Evolutionary conservation across 345 rosid genomes (phyloP).

Genomic region (Chamaenerion angustifolium): DNA sequence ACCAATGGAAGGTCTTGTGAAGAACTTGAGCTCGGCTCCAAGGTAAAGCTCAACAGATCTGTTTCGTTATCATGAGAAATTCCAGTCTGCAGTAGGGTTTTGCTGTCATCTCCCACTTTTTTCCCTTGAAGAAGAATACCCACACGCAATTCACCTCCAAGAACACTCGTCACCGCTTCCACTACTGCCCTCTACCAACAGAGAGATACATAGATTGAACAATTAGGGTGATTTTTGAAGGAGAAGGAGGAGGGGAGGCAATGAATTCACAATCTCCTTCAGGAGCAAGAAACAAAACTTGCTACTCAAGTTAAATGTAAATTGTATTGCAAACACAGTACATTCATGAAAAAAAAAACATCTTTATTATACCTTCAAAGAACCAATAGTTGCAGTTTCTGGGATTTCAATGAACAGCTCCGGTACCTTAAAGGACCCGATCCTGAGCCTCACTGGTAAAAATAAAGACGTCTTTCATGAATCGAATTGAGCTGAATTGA

Average conservation of each 20-base stretch:
- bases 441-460: constrained; percentile 70
- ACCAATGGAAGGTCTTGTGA: constrained; percentile 7
- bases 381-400: constrained; percentile 66
- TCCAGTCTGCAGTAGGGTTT: constrained; percentile 68
- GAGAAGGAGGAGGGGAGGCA: background rate
- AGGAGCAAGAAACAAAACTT: too few relatives aligned
- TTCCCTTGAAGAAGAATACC: constrained; percentile 80
- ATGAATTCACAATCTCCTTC: too few relatives aligned
- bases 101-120: constrained; percentile 76
- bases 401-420: constrained; percentile 85
- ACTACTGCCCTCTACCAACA: constrained; percentile 47
- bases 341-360: too few relatives aligned
- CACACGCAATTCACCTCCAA: constrained; percentile 60
- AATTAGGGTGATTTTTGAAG: background rate
- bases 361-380: constrained; percentile 49
- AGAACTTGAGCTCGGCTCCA: constrained; percentile 42
- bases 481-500: background rate
- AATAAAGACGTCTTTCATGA: background rate
- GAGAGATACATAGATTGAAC: constrained; percentile 1
- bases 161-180: constrained; percentile 70
- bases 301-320: too few relatives aligned
- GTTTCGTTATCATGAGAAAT: constrained; percentile 46
- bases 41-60: constrained; percentile 54
- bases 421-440: constrained; percentile 74
- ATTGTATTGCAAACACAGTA: too few relatives aligned